Conservation (phyloP, 345 rosid genomes). For the Pelargonium nanum region DNA sequence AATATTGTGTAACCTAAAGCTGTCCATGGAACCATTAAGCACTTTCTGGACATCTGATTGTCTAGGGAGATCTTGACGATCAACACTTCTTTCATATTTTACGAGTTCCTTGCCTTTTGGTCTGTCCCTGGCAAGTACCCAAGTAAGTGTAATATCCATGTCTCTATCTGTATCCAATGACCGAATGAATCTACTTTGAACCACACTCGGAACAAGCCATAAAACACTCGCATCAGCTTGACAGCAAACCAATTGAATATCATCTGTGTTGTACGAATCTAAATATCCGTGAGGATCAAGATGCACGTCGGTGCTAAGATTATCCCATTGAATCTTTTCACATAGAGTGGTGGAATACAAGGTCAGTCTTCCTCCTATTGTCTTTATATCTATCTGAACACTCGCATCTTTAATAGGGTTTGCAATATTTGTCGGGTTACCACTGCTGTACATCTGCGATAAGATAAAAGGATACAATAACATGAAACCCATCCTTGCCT, state of each 20-base stretch:
- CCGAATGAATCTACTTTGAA: constrained; percentile 25
- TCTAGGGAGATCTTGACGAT: constrained; percentile 28
- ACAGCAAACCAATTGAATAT: constrained; percentile 41
- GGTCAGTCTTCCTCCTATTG: constrained; percentile 29
- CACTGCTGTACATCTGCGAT: constrained; percentile 39
- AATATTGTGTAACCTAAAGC: constrained; percentile 26
- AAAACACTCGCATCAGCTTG: constrained; percentile 37
- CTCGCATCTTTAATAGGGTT: constrained; percentile 40
- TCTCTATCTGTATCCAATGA: constrained; percentile 20
- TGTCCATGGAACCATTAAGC: constrained; percentile 26
- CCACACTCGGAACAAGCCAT: constrained; percentile 38
- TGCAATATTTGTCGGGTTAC: constrained; percentile 43
- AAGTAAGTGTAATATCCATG: constrained; percentile 30
- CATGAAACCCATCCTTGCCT: neutral
- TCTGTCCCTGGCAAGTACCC: constrained; percentile 32
- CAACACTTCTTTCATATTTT: constrained; percentile 25
- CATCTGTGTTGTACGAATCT: constrained; percentile 24
- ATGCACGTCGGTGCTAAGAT: constrained; percentile 11
- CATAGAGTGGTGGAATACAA: constrained; percentile 35
- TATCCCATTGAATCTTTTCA: constrained; percentile 28
- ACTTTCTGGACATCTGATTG: constrained; percentile 26
- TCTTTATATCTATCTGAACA: constrained; percentile 28
- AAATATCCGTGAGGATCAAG: constrained; percentile 32
- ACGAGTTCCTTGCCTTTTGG: constrained; percentile 40
- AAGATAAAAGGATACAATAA: neutral